Conservation (phyloP, 2,329 filamentous ascomycete genomes). For the Pestalotiopsis fici region DNA sequence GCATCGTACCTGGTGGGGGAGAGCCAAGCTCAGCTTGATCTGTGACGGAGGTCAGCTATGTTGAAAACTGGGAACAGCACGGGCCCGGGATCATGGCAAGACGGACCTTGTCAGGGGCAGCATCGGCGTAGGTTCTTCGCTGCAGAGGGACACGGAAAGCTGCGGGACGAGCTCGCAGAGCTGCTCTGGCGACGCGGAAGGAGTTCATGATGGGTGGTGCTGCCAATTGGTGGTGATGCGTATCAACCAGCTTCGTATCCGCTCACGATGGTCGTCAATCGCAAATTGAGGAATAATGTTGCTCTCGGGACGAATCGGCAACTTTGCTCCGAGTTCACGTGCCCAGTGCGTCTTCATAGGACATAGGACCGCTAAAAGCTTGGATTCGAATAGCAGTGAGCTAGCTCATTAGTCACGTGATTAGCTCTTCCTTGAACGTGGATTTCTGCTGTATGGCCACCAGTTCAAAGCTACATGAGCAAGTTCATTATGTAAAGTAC, state of each 20-base stretch:
- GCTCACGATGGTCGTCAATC: constrained; percentile 42
- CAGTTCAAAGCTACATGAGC: neutral
- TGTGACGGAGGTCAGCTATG: constrained; percentile 36
- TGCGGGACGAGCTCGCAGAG: constrained; percentile 80
- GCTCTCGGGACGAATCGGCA: constrained; percentile 9
- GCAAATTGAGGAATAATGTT: constrained; percentile 40
- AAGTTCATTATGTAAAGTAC: too few species aligned
- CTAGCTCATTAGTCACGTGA: neutral
- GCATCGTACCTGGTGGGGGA: constrained; percentile 92
- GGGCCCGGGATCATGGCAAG: constrained; percentile 12
- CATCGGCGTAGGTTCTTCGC: constrained; percentile 90
- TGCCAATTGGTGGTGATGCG: constrained; percentile 49
- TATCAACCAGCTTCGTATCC: constrained; percentile 38
- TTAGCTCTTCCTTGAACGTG: neutral
- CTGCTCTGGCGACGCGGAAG: constrained; percentile 87
- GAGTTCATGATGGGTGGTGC: constrained; percentile 79
- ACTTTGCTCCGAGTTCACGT: constrained; percentile 5
- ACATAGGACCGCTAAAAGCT: neutral
- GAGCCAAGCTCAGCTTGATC: constrained; percentile 97
- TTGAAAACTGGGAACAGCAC: constrained; percentile 16
- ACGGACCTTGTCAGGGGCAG: constrained; percentile 77
- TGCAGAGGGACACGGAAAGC: constrained; percentile 75
- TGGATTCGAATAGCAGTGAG: neutral
- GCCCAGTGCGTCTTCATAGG: neutral
- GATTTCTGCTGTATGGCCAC: neutral